Evolutionary conservation across 1,284 basidiomycete species (phyloP).

Genomic region (Sporisorium graminicola): DNA sequence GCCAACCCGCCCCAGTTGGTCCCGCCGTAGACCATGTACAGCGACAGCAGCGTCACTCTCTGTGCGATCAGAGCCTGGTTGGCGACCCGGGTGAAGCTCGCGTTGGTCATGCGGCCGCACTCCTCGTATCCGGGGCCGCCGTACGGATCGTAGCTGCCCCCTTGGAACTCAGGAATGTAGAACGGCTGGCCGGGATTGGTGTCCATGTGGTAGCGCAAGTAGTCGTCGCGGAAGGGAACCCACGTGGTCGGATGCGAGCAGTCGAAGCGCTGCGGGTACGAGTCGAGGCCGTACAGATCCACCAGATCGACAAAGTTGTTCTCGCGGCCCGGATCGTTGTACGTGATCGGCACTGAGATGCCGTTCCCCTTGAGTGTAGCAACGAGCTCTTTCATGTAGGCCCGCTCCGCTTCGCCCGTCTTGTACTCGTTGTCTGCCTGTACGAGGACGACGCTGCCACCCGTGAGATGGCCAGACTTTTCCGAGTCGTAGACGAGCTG

Average conservation of each 20-base stretch:
- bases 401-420: constrained; percentile 55
- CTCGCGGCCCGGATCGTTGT: constrained; percentile 53
- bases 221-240: constrained; percentile 69
- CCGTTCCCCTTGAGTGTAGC: constrained; percentile 36
- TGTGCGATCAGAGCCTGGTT: constrained; percentile 44
- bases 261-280: constrained; percentile 79
- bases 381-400: constrained; percentile 43
- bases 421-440: constrained; percentile 69
- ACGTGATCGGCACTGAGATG: constrained; percentile 55
- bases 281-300: constrained; percentile 75
- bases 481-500: constrained; percentile 74
- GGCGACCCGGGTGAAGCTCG: constrained; percentile 47
- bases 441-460: constrained; percentile 54
- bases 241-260: constrained; percentile 78
- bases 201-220: constrained; percentile 42
- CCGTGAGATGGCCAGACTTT: constrained; percentile 13
- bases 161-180: constrained; percentile 76
- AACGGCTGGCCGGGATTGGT: constrained; percentile 76
- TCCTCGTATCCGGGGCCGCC: constrained; percentile 47
- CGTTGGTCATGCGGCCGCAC: constrained; percentile 46
- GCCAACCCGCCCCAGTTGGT: constrained; percentile 76
- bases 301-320: constrained; percentile 68
- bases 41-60: constrained; percentile 69
- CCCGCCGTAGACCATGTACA: constrained; percentile 80
- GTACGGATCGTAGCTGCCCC: constrained; percentile 67